Evolutionary conservation across 2,329 filamentous ascomycete genomes (phyloP).

Genomic region (Dothidotthia symphoricarpi): DNA sequence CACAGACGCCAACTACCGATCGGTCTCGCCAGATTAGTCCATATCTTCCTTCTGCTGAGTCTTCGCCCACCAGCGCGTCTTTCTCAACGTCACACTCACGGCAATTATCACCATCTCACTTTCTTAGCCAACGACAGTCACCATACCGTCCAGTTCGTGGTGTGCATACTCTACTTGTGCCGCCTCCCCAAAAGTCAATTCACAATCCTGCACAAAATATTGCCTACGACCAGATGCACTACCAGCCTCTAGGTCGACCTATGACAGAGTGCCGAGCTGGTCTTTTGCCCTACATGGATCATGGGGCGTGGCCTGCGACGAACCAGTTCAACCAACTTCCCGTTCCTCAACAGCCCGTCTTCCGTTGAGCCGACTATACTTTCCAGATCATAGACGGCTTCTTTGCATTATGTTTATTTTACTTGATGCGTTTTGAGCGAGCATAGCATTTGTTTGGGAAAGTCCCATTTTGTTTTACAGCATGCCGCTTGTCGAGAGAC

Average conservation of each 20-base stretch:
- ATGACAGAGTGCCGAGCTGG: slow-evolving; percentile 47
- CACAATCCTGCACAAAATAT: slow-evolving; percentile 53
- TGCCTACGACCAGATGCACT: slow-evolving; percentile 52
- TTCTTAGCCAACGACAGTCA: slow-evolving; percentile 82
- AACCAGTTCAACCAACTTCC: slow-evolving; percentile 43
- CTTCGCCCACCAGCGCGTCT: slow-evolving; percentile 69
- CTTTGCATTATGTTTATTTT: too few relatives aligned
- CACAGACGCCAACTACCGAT: slow-evolving; percentile 33
- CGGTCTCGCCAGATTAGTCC: slow-evolving; percentile 53
- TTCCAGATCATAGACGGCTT: too few relatives aligned
- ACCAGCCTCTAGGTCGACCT: slow-evolving; percentile 50
- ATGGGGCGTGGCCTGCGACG: slow-evolving; percentile 39
- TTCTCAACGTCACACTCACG: slow-evolving; percentile 63
- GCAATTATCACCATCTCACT: slow-evolving; percentile 81
- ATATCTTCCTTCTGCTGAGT: slow-evolving; percentile 53
- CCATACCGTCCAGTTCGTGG: slow-evolving; percentile 89
- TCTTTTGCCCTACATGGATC: slow-evolving; percentile 46
- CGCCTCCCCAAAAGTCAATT: slow-evolving; percentile 75
- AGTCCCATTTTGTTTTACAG: too few relatives aligned
- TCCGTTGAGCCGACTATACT: slow-evolving; percentile 20
- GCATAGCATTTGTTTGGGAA: too few relatives aligned
- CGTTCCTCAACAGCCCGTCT: slow-evolving; percentile 39
- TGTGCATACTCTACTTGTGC: slow-evolving; percentile 87
- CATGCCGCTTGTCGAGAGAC: too few relatives aligned
- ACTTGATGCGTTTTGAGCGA: too few relatives aligned